A percentile compares a stretch with the other conserved stretches of the same genome.
These are phyloP conservation scores for Boletus tomentosulus DNA, from an alignment of 768 basidiomycete genomes.

Conservation along the genomic window DNA sequence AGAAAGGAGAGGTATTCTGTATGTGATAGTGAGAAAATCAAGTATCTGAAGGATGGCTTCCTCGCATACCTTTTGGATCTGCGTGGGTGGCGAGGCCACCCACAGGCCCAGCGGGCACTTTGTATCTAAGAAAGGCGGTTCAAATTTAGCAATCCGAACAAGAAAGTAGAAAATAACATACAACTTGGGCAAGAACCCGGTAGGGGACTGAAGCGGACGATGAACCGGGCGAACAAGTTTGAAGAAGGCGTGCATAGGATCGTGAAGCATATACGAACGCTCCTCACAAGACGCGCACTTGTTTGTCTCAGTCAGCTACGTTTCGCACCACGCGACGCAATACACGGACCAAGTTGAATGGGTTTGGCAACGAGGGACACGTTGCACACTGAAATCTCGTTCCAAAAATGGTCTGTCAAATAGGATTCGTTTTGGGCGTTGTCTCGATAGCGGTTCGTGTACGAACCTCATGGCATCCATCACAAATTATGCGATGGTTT, in stretches of 20 bases:
- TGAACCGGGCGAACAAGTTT: conserved; percentile 81
- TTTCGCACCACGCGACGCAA: background rate
- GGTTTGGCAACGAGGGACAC: conserved; percentile 69
- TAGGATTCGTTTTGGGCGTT: background rate
- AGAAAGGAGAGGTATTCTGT: conserved; percentile 62
- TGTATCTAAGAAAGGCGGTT: conserved; percentile 47
- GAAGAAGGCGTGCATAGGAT: conserved; percentile 84
- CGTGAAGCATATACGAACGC: conserved; percentile 73
- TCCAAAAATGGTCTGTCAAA: conserved; percentile 63
- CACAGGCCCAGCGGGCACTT: conserved; percentile 54
- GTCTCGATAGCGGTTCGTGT: background rate
- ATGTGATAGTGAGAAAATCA: background rate
- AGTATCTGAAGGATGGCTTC: background rate
- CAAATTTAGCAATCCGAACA: background rate
- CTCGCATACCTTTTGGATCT: conserved; percentile 55
- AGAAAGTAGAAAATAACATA: conserved; percentile 31
- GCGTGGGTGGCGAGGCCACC: conserved; percentile 33
- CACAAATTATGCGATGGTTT: conserved; percentile 61
- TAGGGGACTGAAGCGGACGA: conserved; percentile 46
- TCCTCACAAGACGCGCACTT: conserved; percentile 82
- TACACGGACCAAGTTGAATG: conserved; percentile 65
- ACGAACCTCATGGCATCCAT: conserved; percentile 55
- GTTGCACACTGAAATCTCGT: conserved; percentile 86
- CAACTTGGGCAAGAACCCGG: conserved; percentile 69
- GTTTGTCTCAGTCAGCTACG: background rate